Conservation (phyloP, 2,329 filamentous ascomycete species). For the Ophiostoma tasmaniense region DNA sequence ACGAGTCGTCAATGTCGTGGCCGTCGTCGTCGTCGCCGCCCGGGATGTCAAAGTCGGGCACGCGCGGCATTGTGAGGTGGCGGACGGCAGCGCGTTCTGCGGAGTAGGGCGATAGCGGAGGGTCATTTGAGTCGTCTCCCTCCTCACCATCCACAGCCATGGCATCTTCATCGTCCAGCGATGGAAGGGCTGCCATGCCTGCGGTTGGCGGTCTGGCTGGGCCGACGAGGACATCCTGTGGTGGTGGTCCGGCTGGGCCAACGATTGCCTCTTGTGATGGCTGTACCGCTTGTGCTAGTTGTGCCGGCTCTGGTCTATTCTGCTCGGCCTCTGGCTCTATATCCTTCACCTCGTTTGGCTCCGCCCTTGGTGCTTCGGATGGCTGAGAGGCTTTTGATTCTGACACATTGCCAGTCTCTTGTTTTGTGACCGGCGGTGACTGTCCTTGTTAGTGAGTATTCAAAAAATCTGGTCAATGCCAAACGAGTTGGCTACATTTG, state of each 20-base stretch:
- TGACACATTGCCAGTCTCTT: not conserved
- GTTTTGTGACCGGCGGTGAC: not conserved
- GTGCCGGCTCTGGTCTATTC: not conserved
- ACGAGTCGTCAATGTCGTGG: conserved; percentile 32
- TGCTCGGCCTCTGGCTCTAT: not conserved
- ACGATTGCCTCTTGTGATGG: not conserved
- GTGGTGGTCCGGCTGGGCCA: not conserved
- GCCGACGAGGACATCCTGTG: not conserved
- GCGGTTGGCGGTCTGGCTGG: conserved; percentile 18
- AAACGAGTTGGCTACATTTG: not conserved
- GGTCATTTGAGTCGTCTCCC: not conserved
- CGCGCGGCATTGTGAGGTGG: conserved; percentile 63
- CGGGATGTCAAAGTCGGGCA: conserved; percentile 67
- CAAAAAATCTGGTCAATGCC: not conserved
- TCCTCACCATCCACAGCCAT: not conserved
- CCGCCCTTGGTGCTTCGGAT: not conserved
- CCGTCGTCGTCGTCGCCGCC: conserved; percentile 60
- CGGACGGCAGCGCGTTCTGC: conserved; percentile 55
- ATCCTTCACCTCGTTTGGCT: not conserved
- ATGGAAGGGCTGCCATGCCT: not conserved
- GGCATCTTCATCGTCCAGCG: conserved; percentile 6
- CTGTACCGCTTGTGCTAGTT: not conserved
- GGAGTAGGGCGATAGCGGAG: conserved; percentile 56
- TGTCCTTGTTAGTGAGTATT: not conserved
- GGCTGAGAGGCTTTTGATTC: not conserved